These are phyloP conservation scores for Mortierella sp. DNA, from an alignment of 371 early-diverging fungal genomes.

Conservation along the genomic window DNA sequence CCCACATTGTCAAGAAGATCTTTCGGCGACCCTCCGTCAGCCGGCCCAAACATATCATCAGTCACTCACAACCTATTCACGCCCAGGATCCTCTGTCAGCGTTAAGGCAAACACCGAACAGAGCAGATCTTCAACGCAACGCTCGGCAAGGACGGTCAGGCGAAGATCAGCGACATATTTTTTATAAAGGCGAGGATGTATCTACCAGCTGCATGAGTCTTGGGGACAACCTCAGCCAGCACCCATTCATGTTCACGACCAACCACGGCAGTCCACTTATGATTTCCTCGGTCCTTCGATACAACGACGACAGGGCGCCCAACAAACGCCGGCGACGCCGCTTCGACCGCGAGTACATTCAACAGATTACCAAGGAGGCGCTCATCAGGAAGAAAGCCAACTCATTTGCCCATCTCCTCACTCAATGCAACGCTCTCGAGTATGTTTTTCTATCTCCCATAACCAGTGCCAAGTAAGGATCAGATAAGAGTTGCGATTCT, in stretches of 20 bases:
- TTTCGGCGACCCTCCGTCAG: constrained; percentile 34
- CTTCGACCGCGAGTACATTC: constrained; percentile 54
- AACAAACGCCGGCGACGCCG: constrained; percentile 46
- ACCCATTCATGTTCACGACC: constrained; percentile 55
- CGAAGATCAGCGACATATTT: constrained; percentile 44
- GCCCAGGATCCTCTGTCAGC: constrained; percentile 7
- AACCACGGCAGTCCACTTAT: constrained; percentile 46
- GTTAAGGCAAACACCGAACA: constrained; percentile 13
- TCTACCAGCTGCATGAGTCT: constrained; percentile 44
- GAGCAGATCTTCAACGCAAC: constrained; percentile 14
- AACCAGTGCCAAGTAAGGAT: background rate
- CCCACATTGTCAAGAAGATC: constrained; percentile 50
- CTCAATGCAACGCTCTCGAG: constrained; percentile 51
- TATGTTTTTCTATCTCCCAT: constrained; percentile 9
- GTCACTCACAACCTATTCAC: constrained; percentile 23
- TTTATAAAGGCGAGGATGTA: constrained; percentile 40
- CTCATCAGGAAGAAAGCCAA: constrained; percentile 54
- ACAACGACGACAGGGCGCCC: constrained; percentile 54
- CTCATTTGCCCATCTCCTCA: constrained; percentile 47
- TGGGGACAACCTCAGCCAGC: constrained; percentile 49
- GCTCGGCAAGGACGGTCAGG: constrained; percentile 14
- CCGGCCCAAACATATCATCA: constrained; percentile 25
- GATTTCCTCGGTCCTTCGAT: constrained; percentile 43
- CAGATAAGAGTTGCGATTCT: background rate
- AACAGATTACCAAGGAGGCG: constrained; percentile 57